phyloP scores from a whole-genome alignment of 768 basidiomycete genomes.

The Xerocomellus chrysenteron region DNA sequence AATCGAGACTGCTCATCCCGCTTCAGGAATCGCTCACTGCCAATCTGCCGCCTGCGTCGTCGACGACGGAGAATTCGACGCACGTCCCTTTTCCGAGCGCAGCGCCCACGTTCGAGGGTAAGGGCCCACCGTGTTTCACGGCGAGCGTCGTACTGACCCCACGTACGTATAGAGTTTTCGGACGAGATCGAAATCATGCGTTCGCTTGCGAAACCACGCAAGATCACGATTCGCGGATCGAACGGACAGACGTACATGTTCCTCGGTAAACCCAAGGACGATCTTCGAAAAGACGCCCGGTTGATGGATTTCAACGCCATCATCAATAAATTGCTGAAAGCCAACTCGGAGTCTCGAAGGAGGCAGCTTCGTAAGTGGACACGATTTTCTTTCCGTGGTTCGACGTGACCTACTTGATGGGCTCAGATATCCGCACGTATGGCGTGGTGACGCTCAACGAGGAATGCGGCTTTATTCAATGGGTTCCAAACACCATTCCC shows the following conservation, averaged over 20 bases:
- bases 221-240: slow-evolving; percentile 79
- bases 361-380: slow-evolving; percentile 77
- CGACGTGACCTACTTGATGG: neutral
- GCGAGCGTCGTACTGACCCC: neutral
- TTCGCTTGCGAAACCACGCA: slow-evolving; percentile 88
- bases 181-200: slow-evolving; percentile 91
- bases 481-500: slow-evolving; percentile 92
- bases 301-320: slow-evolving; percentile 98
- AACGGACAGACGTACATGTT: slow-evolving; percentile 87
- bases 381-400: too few relatives aligned
- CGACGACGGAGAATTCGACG: slow-evolving; percentile 42
- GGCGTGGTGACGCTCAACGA: slow-evolving; percentile 98
- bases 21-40: slow-evolving; percentile 91
- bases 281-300: slow-evolving; percentile 93
- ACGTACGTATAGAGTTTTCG: slow-evolving; percentile 52
- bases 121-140: neutral
- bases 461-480: slow-evolving; percentile 97
- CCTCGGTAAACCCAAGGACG: slow-evolving; percentile 95
- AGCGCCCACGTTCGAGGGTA: slow-evolving; percentile 73
- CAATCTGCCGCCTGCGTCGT: slow-evolving; percentile 75
- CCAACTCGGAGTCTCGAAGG: slow-evolving; percentile 88
- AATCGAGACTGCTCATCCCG: slow-evolving; percentile 77
- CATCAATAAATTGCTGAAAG: slow-evolving; percentile 93
- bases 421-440: slow-evolving; percentile 84
- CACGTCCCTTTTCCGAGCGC: slow-evolving; percentile 81